Evolutionary conservation across 2,329 filamentous ascomycete genomes (phyloP).

Genomic region (Scedosporium dehoogii): DNA sequence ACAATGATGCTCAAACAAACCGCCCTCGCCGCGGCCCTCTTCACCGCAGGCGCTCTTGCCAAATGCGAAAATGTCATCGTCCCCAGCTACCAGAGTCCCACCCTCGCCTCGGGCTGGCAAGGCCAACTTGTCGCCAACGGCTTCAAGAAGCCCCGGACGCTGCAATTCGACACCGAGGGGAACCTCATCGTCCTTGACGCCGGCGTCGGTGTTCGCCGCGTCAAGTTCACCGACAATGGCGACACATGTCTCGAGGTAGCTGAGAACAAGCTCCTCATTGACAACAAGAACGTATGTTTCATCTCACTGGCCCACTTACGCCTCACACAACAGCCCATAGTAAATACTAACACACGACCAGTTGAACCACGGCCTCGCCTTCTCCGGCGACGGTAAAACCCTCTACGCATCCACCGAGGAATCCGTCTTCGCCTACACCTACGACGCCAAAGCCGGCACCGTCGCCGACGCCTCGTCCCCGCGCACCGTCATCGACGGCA

Average conservation of each 20-base stretch:
- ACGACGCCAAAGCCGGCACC: constrained; percentile 43
- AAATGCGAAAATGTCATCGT: constrained; percentile 24
- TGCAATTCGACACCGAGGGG: constrained; percentile 35
- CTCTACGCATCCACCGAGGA: constrained; percentile 48
- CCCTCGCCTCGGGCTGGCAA: constrained; percentile 31
- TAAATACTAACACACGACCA: constrained; percentile 16
- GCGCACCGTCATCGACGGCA: constrained; percentile 46
- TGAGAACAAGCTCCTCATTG: constrained; percentile 25
- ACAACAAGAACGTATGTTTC: constrained; percentile 22
- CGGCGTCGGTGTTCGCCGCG: constrained; percentile 28
- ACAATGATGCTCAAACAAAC: background rate
- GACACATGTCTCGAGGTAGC: constrained; percentile 29
- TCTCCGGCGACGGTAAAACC: constrained; percentile 41
- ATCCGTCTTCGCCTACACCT: constrained; percentile 55
- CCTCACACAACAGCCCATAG: background rate
- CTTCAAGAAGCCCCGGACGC: constrained; percentile 30
- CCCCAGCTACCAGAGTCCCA: constrained; percentile 25
- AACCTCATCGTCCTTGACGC: constrained; percentile 35
- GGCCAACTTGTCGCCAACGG: constrained; percentile 31
- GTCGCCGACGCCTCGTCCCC: constrained; percentile 34
- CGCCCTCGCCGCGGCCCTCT: constrained; percentile 4
- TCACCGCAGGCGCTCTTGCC: constrained; percentile 4
- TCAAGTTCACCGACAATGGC: constrained; percentile 30
- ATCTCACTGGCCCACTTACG: background rate
- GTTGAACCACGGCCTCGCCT: constrained; percentile 46